Base-by-base conservation (phyloP, 352 stramenopile genomes). In the Phytophthora podocarpi region DNA sequence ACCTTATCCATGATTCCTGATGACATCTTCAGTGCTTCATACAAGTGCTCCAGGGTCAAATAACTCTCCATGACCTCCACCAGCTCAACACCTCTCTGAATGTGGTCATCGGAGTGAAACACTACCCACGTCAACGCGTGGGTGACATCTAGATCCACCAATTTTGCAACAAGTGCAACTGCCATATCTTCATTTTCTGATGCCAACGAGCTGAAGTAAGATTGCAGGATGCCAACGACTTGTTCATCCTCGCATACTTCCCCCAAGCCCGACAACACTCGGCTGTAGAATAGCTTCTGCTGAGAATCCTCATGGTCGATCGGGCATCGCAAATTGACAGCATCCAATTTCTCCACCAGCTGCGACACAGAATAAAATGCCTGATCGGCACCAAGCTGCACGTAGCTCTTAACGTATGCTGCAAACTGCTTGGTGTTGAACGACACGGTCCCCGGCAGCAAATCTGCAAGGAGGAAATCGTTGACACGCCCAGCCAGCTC, bases 101-200 rank as follows among this genome's bases (percentile, higher is more conserved):
- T 46, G 8, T 66, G 35, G n/a, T 68, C 37, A 32, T 66, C 49
- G 3, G 74, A 72, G 41, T 92, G 82, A 50, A 91, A 87, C 6
- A 91, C 73, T 34, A 83, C 79, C 81, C 78, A 91, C 21, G 85
- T 90, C 41, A 95, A 70, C 10, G 81, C 81, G 54, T 91, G 78
- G 3, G 71, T 79, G 3, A 92, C 78, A 49, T 95, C 85, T 2
- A 95, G 64, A 49, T 91, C 80, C 30, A 89, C 67, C 9, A 90
- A 64, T 10, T 81, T 80, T 0, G 51, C 20, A 27, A 92, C 37
- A 26, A 89, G 37, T 26, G 71, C 50, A 11, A 78, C 54, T 4
- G 60, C 70, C 28, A 46, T 55, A 10, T 45, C 26, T 41, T 78
- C 60, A 42, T 74, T 35, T 0, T 42, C n/a, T 34, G 16, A 57